Evolutionary conservation across 441 rosid genomes (phyloP).

Genomic region (Pelargonium fulgidum): DNA sequence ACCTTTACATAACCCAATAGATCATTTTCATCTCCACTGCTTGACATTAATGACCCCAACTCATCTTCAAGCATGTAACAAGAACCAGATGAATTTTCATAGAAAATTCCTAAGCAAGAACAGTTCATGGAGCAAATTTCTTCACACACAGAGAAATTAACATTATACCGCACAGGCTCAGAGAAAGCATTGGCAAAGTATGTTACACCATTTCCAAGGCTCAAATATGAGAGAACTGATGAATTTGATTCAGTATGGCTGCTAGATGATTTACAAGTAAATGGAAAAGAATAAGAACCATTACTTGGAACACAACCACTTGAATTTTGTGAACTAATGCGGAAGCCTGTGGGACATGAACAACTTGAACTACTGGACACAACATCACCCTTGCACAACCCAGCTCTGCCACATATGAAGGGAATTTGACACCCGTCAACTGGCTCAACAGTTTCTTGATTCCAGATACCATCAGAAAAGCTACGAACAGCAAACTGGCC

Average conservation of each 20-base stretch:
- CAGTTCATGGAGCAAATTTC: conserved; percentile 52
- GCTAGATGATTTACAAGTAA: conserved; percentile 43
- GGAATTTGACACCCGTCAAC: conserved; percentile 54
- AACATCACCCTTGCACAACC: conserved; percentile 39
- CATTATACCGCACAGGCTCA: conserved; percentile 35
- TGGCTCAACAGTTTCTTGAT: conserved; percentile 50
- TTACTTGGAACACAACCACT: conserved; percentile 49
- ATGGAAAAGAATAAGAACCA: conserved; percentile 38
- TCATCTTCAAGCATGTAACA: conserved; percentile 47
- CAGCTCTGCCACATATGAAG: conserved; percentile 45
- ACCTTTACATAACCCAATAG: conserved; percentile 47
- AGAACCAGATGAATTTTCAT: conserved; percentile 51
- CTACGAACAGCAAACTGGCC: conserved; percentile 48
- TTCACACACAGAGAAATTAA: conserved; percentile 46
- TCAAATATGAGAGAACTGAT: conserved; percentile 36
- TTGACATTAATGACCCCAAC: conserved; percentile 57
- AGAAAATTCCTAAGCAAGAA: conserved; percentile 67
- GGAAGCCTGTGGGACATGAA: conserved; percentile 61
- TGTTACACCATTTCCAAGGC: conserved; percentile 41
- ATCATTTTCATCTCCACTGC: conserved; percentile 23
- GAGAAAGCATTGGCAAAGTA: conserved; percentile 55
- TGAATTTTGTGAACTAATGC: conserved; percentile 21
- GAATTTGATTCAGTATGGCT: conserved; percentile 30
- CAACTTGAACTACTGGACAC: conserved; percentile 35
- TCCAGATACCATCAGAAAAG: conserved; percentile 32